These are phyloP conservation scores for Smallanthus sonchifolius DNA, from an alignment of 129 eudicot species.

Conservation along the genomic window DNA sequence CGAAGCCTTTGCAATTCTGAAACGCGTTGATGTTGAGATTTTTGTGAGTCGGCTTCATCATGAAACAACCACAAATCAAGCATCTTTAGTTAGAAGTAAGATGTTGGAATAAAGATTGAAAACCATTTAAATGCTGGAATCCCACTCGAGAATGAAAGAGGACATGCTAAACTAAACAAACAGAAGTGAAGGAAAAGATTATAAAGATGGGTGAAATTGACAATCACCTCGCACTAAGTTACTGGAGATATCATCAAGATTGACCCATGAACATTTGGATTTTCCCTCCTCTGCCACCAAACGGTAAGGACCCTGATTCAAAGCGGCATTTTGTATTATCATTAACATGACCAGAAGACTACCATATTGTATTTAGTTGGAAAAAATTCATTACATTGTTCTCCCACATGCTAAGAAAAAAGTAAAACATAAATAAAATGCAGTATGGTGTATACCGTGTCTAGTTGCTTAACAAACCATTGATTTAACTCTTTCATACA, in stretches of 20 bases:
- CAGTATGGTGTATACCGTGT: constrained; percentile 50
- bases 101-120: background rate
- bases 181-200: background rate
- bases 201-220: background rate
- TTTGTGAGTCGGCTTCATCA: constrained; percentile 62
- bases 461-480: constrained; percentile 93
- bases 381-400: background rate
- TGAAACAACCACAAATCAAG: background rate
- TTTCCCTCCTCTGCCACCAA: constrained; percentile 97
- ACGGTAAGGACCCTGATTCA: constrained; percentile 83
- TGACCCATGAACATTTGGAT: constrained; percentile 93
- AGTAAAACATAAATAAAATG: background rate
- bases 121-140: background rate
- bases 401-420: background rate
- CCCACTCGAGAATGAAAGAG: background rate
- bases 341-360: constrained; percentile 9
- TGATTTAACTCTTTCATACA: constrained; percentile 91
- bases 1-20: constrained; percentile 98
- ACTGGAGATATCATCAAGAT: constrained; percentile 78
- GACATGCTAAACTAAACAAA: background rate
- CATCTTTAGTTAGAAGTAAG: background rate
- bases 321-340: background rate
- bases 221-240: constrained; percentile 71
- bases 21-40: constrained; percentile 88
- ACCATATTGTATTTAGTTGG: constrained; percentile 4